Evolutionary conservation across 139 green algal genomes (phyloP), one percentile per base, ranked within the genome.

Genomic region (Pleodorina starrii): DNA sequence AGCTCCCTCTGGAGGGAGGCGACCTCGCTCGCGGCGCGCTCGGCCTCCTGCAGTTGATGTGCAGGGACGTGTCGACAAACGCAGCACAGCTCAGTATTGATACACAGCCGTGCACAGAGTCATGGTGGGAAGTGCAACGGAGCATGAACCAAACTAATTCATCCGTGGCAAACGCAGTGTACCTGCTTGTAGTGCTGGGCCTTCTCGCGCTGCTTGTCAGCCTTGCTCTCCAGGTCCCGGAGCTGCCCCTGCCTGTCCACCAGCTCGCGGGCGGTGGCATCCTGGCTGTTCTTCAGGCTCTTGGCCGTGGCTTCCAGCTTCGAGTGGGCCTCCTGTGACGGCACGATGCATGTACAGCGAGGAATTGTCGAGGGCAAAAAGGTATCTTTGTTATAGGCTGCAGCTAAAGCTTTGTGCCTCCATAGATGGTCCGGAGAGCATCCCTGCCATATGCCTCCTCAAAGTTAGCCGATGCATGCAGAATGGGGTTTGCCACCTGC

Each of bases 131-230:
- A n/a, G n/a, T n/a, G n/a, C n/a, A n/a, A n/a, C n/a, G n/a, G n/a
- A n/a, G n/a, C n/a, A n/a, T n/a, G n/a, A n/a, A n/a, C n/a, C n/a
- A n/a, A n/a, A n/a, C n/a, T n/a, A n/a, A n/a, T n/a, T n/a, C n/a
- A 71, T 12, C 59, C 59, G 17, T 71, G 59, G 16, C 23, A 32
- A 71, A 10, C 59, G 11, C 59, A 36, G 59, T 38, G 3, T 60
- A 87, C 81, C 81, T 87, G 81, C 81, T 87, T 87, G 43, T 87
- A 87, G 81, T 77, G 60, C 59, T 46, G 43, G 14, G 81, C 60
- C 60, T 87, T 87, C 59, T 87, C 81, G 19, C 60, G 81, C 59
- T 87, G 81, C 81, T 87, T 87, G 0, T 87, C 81, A 10, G 81
- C 81, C 43, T 19, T 38, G 38, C 29, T 60, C 12, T 48, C n/a